These are phyloP conservation scores for Stellera chamaejasme DNA, from an alignment of 345 rosid genomes.

Conservation along the genomic window DNA sequence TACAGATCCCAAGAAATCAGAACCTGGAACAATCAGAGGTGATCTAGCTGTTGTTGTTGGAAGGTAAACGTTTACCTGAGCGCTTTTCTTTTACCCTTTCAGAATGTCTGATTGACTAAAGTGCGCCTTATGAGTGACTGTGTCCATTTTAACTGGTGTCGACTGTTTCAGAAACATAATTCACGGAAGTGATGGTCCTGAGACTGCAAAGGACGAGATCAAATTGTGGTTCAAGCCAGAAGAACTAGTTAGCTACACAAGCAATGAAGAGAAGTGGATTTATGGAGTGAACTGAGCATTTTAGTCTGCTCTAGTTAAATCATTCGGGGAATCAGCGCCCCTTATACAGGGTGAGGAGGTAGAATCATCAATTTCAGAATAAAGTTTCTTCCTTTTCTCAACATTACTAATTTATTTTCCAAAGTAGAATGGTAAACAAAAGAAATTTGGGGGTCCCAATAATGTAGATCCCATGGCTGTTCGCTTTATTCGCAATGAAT, in stretches of 20 bases:
- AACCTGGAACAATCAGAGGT: constrained; percentile 96
- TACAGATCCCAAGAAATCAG: constrained; percentile 98
- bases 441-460: no score
- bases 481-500: no score
- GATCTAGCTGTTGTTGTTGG: constrained; percentile 95
- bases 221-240: constrained; percentile 91
- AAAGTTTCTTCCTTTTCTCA: constrained; percentile 6
- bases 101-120: no score
- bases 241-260: constrained; percentile 75
- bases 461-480: no score
- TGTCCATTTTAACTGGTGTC: background rate
- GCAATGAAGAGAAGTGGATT: constrained; percentile 88
- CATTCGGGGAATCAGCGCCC: constrained; percentile 22
- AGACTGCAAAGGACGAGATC: constrained; percentile 92
- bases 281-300: constrained; percentile 58
- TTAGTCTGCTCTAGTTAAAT: background rate
- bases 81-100: no score
- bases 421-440: no score
- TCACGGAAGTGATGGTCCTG: constrained; percentile 98
- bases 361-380: constrained; percentile 24
- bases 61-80: constrained; percentile 34
- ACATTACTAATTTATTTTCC: no score
- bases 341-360: constrained; percentile 16
- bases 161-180: constrained; percentile 68
- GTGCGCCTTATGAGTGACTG: background rate